Evolutionary conservation across 352 stramenopile genomes (phyloP), one percentile per base, ranked within the genome.

Genomic region (Phytopythium litorale): DNA sequence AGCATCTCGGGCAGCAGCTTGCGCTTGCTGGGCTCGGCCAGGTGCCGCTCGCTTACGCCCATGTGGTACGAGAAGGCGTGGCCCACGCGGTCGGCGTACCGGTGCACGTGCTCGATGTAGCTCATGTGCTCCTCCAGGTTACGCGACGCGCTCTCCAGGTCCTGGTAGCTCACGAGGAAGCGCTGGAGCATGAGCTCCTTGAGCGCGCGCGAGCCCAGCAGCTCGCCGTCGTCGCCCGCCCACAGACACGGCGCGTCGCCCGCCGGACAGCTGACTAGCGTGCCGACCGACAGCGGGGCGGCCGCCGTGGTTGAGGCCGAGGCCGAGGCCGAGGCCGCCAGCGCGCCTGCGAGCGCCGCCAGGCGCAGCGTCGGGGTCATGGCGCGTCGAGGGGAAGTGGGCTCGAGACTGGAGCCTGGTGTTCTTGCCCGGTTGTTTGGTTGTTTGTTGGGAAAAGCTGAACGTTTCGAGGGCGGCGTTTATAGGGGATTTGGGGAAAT

Each of bases 121-220:
- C 73, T 69, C 75, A 93, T 91, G 72, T 93, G 84, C 28, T 60
- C 66, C 54, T 88, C 56, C n/a, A 92, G 65, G 59, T 90, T 91
- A 59, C 79, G 74, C 45, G 66, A 66, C 18, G 69, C 61, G 3
- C 19, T 13, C 12, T 71, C 75, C 11, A 55, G 46, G 28, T 77
- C 67, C 25, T 65, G 58, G 30, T 66, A 66, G 37, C 65, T 67
- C 46, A 72, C 68, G 42, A 61, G 30, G 33, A 70, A 65, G 50
- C 77, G 68, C 53, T 75, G 64, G 19, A 90, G 49, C 50, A 93
- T 72, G 32, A 81, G 57, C 32, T 84, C 70, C 13, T 67, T 71
- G 45, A 93, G 68, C n/a, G 70, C 71, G 32, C 64, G 72, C 4
- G 64, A 62, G 53, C 66, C 57, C 30, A 93, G 61, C 28, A 79